Base-by-base conservation (phyloP, 345 rosid genomes). In the Sisymbrium altissimum region DNA sequence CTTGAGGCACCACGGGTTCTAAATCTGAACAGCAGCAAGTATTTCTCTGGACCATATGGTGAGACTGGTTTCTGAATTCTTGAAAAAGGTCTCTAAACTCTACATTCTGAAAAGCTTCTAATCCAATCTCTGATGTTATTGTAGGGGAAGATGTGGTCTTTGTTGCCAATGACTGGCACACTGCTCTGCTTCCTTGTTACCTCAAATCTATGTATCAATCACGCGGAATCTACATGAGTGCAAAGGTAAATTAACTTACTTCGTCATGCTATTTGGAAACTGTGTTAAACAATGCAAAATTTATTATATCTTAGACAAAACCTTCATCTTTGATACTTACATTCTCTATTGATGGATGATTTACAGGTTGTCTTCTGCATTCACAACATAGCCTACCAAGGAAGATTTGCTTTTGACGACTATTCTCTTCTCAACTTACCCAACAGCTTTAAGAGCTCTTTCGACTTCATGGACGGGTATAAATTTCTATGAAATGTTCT, bases 341-440 rank as follows among this genome's bases (percentile, higher is more conserved):
- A 5, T 15, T 35, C 11, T 50, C 75, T 27, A 56, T 55, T 25
- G 68, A 40, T 36, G 64, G 65, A 66, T 65, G 70, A 75, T 59
- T 25, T 60, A 56, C 80, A 89, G 97, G 96, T 90, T 75, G 96
- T 81, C 60, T 92, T 86, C 67, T 89, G 97, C 87, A 95, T 95
- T 87, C 99, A 95, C 83, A 95, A 95, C 84, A 88, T 92, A 65
- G 93, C 97, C 40, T 95, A 92, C 77, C 99, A 92, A 62, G 99
- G 99, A 63, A 84, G 97, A 82, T 86, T 82, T 75, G 56, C 85
- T 61, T 85, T 87, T 54, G 30, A 83, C 49, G 94, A 95, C 73
- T 95, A 81, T 75, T 29, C 85, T n/a, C 76, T 81, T 66, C 96
- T 95, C 69, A 87, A 85, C 77, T 84, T 95, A 77, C 99, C 99